phyloP scores from a whole-genome alignment of 2,329 filamentous ascomycete species.

The Hymenoscyphus occultus region DNA sequence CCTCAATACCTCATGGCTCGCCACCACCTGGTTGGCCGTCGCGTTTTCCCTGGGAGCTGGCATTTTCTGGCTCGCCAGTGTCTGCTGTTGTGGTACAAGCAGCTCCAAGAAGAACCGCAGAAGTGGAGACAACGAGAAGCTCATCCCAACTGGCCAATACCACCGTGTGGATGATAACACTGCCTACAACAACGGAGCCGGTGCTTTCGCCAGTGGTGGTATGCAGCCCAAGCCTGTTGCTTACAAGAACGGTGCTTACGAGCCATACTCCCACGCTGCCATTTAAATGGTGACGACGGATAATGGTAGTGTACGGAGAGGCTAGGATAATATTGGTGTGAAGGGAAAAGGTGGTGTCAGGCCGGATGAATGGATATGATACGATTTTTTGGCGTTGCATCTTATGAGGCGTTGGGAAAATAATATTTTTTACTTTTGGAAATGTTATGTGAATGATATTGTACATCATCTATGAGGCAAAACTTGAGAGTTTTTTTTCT shows the following conservation, averaged over 20 bases:
- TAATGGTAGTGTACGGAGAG: neutral
- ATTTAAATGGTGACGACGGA: conserved; percentile 39
- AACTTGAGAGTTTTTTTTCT: neutral
- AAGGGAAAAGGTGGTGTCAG: neutral
- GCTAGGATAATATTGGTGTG: neutral
- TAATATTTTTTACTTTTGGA: neutral
- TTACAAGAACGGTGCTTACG: conserved; percentile 52
- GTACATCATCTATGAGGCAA: neutral
- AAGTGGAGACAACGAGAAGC: conserved; percentile 33
- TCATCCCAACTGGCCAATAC: conserved; percentile 39
- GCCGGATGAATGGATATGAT: neutral
- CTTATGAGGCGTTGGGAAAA: neutral
- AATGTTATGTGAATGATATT: neutral
- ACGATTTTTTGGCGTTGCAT: conserved; percentile 1
- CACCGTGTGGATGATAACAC: conserved; percentile 44
- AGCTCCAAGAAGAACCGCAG: conserved; percentile 17
- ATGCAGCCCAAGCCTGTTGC: conserved; percentile 33
- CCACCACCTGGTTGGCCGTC: conserved; percentile 73
- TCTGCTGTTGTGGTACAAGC: conserved; percentile 72
- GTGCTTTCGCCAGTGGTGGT: conserved; percentile 42
- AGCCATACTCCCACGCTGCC: conserved; percentile 58
- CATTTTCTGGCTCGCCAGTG: conserved; percentile 87
- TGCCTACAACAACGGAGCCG: conserved; percentile 35
- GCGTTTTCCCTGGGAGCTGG: conserved; percentile 72
- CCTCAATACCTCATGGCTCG: conserved; percentile 69